A percentile compares a stretch with the other conserved stretches of the same genome.
Evolutionary conservation across 495 filamentous ascomycete genomes (phyloP).

Genomic region (Trichoderma asperelloides): DNA sequence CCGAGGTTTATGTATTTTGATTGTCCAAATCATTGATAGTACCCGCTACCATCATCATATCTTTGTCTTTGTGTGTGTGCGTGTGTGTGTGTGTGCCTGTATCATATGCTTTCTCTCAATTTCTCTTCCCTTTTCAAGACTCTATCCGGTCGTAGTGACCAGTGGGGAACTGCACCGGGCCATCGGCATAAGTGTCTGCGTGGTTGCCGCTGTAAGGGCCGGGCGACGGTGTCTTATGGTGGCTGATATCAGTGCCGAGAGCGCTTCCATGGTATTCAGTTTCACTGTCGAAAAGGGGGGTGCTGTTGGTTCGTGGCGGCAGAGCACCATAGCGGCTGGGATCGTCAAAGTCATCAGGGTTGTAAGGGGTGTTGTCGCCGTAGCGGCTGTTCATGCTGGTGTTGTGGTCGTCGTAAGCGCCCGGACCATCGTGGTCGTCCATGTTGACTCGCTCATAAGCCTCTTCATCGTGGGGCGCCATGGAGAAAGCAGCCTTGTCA

Average conservation of each 20-base stretch:
- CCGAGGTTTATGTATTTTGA: background rate
- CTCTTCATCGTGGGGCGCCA: constrained; percentile 46
- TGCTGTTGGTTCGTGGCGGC: constrained; percentile 17
- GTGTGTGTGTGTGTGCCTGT: background rate
- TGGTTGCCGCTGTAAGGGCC: constrained; percentile 10
- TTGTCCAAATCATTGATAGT: constrained; percentile 8
- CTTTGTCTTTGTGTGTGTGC: background rate
- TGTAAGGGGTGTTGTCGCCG: constrained; percentile 10
- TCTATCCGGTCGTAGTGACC: constrained; percentile 37
- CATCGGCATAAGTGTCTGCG: constrained; percentile 12
- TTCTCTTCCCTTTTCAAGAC: background rate
- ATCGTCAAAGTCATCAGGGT: constrained; percentile 18
- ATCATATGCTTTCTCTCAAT: background rate
- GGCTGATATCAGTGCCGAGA: constrained; percentile 13
- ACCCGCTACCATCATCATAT: constrained; percentile 1
- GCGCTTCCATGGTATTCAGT: constrained; percentile 17
- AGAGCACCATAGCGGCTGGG: constrained; percentile 19
- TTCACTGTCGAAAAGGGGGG: constrained; percentile 19
- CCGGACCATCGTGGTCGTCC: constrained; percentile 32
- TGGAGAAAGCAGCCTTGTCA: constrained; percentile 49
- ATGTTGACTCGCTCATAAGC: constrained; percentile 39
- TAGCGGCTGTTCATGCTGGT: constrained; percentile 11
- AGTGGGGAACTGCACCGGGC: constrained; percentile 31
- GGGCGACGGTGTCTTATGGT: constrained; percentile 22
- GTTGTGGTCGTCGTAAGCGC: constrained; percentile 10